phyloP scores from a whole-genome alignment of 1,284 basidiomycete species.

The Trametes versicolor region DNA sequence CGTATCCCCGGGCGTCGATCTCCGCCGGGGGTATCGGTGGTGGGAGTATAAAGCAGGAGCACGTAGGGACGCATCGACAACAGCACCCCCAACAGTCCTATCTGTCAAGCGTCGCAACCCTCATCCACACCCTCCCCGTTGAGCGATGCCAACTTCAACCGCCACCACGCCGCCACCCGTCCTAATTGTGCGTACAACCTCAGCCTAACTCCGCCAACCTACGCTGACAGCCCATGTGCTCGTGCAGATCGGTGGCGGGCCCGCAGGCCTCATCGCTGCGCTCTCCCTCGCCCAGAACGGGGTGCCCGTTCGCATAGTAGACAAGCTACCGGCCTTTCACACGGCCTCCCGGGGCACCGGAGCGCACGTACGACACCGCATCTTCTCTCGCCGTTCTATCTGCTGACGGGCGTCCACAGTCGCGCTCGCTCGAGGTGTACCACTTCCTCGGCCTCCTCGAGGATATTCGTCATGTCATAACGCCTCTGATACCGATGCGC shows the following conservation, averaged over 20 bases:
- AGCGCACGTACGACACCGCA: conserved; percentile 36
- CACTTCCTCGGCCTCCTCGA: conserved; percentile 33
- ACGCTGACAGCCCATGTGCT: neutral
- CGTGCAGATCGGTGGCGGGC: conserved; percentile 41
- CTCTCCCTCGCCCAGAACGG: conserved; percentile 39
- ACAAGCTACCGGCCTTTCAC: conserved; percentile 40
- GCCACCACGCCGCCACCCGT: neutral
- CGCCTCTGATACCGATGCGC: conserved; percentile 11
- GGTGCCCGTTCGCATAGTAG: conserved; percentile 48
- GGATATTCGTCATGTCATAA: conserved; percentile 18
- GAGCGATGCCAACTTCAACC: neutral
- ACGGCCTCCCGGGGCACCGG: conserved; percentile 43
- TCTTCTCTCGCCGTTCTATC: neutral
- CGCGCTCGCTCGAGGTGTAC: conserved; percentile 36
- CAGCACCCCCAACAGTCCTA: neutral
- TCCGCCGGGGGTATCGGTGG: too few species aligned
- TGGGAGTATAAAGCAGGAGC: neutral
- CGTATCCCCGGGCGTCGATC: neutral
- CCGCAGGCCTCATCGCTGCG: conserved; percentile 39
- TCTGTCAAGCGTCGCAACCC: neutral
- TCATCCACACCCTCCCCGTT: neutral
- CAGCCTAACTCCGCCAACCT: too few species aligned
- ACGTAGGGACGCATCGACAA: neutral
- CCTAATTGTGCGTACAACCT: neutral
- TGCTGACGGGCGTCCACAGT: conserved; percentile 18